A percentile compares a stretch with the other conserved stretches of the same genome.
phyloP scores from a whole-genome alignment of 495 filamentous ascomycete species.

The Penicillium bialowiezense region DNA sequence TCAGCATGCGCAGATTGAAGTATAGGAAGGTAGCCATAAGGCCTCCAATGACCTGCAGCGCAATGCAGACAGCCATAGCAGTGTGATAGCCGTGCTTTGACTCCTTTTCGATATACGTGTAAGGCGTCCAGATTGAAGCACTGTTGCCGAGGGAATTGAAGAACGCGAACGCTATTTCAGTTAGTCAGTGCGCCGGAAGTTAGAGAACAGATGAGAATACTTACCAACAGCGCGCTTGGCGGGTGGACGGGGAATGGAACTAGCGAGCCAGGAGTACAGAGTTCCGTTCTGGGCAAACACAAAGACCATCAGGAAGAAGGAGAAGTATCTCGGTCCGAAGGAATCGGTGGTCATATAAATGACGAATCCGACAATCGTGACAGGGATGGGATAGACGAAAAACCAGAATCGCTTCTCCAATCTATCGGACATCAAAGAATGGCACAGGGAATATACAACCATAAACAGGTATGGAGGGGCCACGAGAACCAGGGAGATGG shows the following conservation, averaged over 20 bases:
- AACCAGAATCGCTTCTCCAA: constrained; percentile 50
- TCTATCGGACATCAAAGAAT: constrained; percentile 46
- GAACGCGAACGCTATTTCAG: constrained; percentile 42
- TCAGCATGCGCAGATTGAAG: constrained; percentile 39
- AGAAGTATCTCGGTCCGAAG: constrained; percentile 53
- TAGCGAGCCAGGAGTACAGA: constrained; percentile 54
- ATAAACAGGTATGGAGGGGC: constrained; percentile 57
- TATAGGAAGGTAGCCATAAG: constrained; percentile 40
- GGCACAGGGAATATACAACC: constrained; percentile 45
- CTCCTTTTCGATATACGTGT: constrained; percentile 42
- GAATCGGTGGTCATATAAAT: constrained; percentile 47
- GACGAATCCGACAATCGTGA: constrained; percentile 49
- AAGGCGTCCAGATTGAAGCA: constrained; percentile 55
- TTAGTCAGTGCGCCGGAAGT: neutral
- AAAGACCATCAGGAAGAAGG: constrained; percentile 53
- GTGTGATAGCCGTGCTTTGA: constrained; percentile 36
- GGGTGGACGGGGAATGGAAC: constrained; percentile 49
- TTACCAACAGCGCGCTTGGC: constrained; percentile 49
- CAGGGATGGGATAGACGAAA: constrained; percentile 48
- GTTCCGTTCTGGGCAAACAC: constrained; percentile 53
- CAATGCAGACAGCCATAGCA: constrained; percentile 48
- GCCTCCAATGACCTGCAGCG: constrained; percentile 38
- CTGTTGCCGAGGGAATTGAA: constrained; percentile 54
- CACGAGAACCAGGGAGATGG: constrained; percentile 47
- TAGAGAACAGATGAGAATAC: neutral